A percentile compares a stretch with the other conserved stretches of the same genome.
Conservation (phyloP, 106 monocot genomes). For the Cymbidium sinense region DNA sequence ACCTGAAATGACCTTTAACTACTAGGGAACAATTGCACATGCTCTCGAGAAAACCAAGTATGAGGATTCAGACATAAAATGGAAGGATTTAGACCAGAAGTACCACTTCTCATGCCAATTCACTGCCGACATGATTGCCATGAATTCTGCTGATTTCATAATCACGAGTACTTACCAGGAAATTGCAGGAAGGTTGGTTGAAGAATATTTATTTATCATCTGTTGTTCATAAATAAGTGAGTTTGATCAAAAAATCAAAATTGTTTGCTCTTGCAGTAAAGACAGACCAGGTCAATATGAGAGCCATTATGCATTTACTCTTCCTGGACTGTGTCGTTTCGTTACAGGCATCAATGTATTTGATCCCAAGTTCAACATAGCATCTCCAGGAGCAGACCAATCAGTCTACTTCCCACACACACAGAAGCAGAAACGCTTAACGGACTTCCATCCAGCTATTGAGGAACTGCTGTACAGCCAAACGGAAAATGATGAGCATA, state of each 20-base stretch:
- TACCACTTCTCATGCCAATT: constrained; percentile 98
- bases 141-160: constrained; percentile 93
- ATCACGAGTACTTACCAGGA: constrained; percentile 99
- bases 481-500: constrained; percentile 67
- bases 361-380: constrained; percentile 96
- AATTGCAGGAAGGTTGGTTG: constrained; percentile 80
- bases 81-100: constrained; percentile 82
- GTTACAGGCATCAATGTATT: constrained; percentile 78
- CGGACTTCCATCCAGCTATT: constrained; percentile 51
- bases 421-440: constrained; percentile 71
- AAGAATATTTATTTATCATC: neutral
- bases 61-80: constrained; percentile 83
- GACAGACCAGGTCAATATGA: constrained; percentile 90
- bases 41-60: constrained; percentile 98
- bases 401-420: constrained; percentile 91
- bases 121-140: constrained; percentile 87
- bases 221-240: neutral
- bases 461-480: constrained; percentile 72
- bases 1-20: neutral
- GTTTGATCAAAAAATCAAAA: neutral
- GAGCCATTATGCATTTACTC: constrained; percentile 76
- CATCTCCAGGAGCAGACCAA: constrained; percentile 92
- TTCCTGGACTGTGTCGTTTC: constrained; percentile 86
- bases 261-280: constrained; percentile 45
- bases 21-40: constrained; percentile 88